Base-by-base conservation (phyloP, 805 yeast genomes). In the Pichia paraexigua region DNA sequence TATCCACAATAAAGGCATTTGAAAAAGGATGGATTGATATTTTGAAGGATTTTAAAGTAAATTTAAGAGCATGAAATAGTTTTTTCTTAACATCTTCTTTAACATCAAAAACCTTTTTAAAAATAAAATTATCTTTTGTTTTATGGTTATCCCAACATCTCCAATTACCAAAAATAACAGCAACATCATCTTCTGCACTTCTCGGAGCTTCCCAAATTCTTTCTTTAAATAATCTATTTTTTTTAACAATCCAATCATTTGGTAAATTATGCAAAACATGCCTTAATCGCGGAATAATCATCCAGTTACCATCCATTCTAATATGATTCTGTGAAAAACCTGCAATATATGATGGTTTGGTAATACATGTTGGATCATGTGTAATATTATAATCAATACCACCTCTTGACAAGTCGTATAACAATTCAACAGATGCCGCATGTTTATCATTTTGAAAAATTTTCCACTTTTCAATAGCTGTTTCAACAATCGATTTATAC, bases 71-170 rank as follows among this genome's bases (percentile, higher is more conserved):
- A 4, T 59, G 39, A 3, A 50, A 28, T 8, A 51, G 28, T 1
- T 41, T 24, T 1, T 15, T n/a, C n/a, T 51, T 18, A 35, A 52
- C 32, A 25, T 59, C 42, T 27, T 48, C 45, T n/a, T 62, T 59
- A 9, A 60, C 60, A n/a, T 62, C 62, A 59, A 84, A 84, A 2
- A 79, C 73, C 55, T 69, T 70, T 32, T 66, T 65, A 58, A 85
- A 80, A 24, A 86, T 71, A 50, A 72, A 78, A 48, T 82, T 76
- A 40, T 76, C 70, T n/a, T 76, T 75, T 22, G 82, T 76, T 58
- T 79, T 79, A 32, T 81, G 73, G 43, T 86, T 83, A 59, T 92
- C 99, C 97, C 98, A 91, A 53, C 82, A 80, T 71, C 97, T 79
- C 97, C 98, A 94, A 15, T 75, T 71, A 0, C 82, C 72, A 59